A percentile compares a stretch with the other conserved stretches of the same genome.
Conservation (phyloP, 345 rosid genomes). For the Rhodamnia rubescens region DNA sequence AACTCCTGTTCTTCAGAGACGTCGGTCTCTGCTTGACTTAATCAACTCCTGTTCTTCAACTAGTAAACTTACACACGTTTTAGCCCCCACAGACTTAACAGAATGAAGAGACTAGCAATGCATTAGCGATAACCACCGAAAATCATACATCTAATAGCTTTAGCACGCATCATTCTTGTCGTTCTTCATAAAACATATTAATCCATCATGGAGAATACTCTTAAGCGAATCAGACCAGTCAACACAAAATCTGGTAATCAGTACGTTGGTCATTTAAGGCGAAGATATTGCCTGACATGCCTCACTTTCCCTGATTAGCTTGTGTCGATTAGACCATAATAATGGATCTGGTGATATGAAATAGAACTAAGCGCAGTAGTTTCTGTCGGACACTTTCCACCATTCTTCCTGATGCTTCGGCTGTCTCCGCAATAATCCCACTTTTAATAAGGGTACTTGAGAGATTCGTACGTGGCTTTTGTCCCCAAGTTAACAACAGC, state of each 20-base stretch:
- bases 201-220: neutral
- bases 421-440: neutral
- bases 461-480: slow-evolving; percentile 7
- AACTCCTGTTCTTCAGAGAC: no score
- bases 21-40: neutral
- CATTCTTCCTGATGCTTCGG: neutral
- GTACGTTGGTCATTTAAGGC: neutral
- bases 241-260: neutral
- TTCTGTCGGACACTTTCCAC: neutral
- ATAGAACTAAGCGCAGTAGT: neutral
- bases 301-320: neutral
- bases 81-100: neutral
- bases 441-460: neutral
- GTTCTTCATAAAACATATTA: neutral
- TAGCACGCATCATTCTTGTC: neutral
- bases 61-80: neutral
- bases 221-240: neutral
- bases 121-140: neutral
- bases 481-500: slow-evolving; percentile 13
- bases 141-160: neutral
- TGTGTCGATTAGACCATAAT: neutral
- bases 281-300: neutral
- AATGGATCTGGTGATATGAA: neutral
- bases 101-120: neutral
- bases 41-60: neutral